These are phyloP conservation scores for Tolypocladium album DNA, from an alignment of 2,329 filamentous ascomycete genomes.

Conservation along the genomic window DNA sequence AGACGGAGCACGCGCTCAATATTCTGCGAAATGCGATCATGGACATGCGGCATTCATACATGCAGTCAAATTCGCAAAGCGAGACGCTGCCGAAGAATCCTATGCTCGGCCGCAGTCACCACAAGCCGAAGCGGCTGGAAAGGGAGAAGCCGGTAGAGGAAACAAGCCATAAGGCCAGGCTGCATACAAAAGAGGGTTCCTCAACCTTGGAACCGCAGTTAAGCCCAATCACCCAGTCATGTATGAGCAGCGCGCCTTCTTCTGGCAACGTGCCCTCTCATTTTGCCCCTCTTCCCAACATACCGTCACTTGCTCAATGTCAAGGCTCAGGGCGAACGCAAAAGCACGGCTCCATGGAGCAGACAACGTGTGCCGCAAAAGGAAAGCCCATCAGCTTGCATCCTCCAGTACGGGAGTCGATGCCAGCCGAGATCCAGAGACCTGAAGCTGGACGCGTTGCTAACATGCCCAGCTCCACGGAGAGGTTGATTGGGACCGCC, in stretches of 20 bases:
- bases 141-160: constrained; percentile 25
- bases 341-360: background rate
- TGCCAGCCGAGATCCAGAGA: background rate
- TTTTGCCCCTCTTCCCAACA: background rate
- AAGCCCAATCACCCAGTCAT: constrained; percentile 37
- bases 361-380: background rate
- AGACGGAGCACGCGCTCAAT: constrained; percentile 19
- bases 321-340: background rate
- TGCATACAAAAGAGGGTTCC: constrained; percentile 37
- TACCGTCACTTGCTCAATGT: background rate
- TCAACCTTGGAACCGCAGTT: constrained; percentile 37
- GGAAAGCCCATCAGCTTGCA: background rate
- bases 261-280: constrained; percentile 10
- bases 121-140: constrained; percentile 32
- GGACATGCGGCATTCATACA: constrained; percentile 22
- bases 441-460: background rate
- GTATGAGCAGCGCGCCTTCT: constrained; percentile 11
- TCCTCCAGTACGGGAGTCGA: background rate
- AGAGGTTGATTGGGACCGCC: constrained; percentile 27
- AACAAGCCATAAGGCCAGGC: constrained; percentile 21
- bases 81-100: constrained; percentile 29
- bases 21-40: constrained; percentile 20
- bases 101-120: constrained; percentile 17
- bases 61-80: constrained; percentile 32
- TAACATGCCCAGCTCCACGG: constrained; percentile 16